Base-by-base conservation (phyloP, 177 flowering plant genomes). In the Vitis hybrid region DNA sequence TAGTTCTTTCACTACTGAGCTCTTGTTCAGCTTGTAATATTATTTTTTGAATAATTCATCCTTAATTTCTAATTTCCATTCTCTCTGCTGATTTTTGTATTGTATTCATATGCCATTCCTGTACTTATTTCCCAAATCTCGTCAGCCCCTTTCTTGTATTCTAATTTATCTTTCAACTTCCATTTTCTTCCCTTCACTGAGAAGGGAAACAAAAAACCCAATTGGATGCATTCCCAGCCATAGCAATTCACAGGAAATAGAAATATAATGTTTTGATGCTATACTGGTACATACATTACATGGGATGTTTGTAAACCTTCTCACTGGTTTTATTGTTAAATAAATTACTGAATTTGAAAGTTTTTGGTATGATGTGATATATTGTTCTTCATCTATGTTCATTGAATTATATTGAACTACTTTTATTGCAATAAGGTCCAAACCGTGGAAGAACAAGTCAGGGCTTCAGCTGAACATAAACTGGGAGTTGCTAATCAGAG, bases 401-500 rank as follows among this genome's bases (percentile, higher is more conserved):
- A 7, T 15, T 41, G 30, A 13, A 49, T 49, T 32, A 14, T 48
- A 27, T 27, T 3, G 49, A 27, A 53, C 51, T 69, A 12, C 52
- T 51, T 51, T 65, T 73, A 35, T 54, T 70, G 15, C 55, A 17
- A 65, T 35, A 70, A 95, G 98, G 96, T 96, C 64, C 76, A 90
- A 75, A 86, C 98, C 61, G 99, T 96, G 64, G 99, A 96, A 79
- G 99, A 96, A 77, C 98, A 92, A 86, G 99, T 96, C 56, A 90
- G 99, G 85, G 98, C 98, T 78, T 77, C 99, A 61, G 99, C 99
- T 51, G 99, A 96, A 85, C 99, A 96, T 79, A 96, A 96, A 80
- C 85, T 96, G 59, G 98, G 99, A 73, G 98, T 96, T 78, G 99
- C 99, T 12, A 96, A 96, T 78, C 99, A 96, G 81, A 96, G 99